These are phyloP conservation scores for Rostrohypoxylon terebratum DNA, from an alignment of 495 filamentous ascomycete species.

Conservation along the genomic window DNA sequence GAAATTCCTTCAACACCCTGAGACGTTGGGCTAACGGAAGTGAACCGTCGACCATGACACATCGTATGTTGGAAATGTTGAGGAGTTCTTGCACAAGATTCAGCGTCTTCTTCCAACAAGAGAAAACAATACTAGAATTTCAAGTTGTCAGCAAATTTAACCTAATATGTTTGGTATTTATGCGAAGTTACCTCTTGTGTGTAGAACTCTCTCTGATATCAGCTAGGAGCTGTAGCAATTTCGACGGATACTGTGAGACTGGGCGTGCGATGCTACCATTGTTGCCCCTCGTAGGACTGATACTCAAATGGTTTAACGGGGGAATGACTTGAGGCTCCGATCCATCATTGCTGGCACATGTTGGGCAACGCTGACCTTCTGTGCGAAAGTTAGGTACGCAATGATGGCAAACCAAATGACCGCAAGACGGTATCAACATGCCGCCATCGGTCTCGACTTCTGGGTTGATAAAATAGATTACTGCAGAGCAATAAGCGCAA, in stretches of 20 bases:
- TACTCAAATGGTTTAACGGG: neutral
- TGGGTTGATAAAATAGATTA: neutral
- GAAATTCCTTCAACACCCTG: neutral
- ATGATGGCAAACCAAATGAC: neutral
- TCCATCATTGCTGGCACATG: neutral
- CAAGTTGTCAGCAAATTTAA: neutral
- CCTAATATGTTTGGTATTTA: neutral
- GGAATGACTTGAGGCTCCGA: neutral
- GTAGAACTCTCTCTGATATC: neutral
- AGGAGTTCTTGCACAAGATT: neutral
- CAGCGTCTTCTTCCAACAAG: neutral
- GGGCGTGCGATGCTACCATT: neutral
- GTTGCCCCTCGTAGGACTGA: neutral
- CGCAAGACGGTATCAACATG: neutral
- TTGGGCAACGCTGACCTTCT: neutral
- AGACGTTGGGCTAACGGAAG: neutral
- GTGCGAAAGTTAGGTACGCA: neutral
- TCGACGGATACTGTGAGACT: neutral
- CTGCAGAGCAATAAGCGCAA: slow-evolving; percentile 1
- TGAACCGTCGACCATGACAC: neutral
- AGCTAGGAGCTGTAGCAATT: neutral
- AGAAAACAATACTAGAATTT: slow-evolving; percentile 1
- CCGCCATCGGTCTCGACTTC: neutral
- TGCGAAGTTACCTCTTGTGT: neutral
- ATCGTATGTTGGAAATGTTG: neutral